Base-by-base conservation (phyloP, 164 flowering plant species). In the Akebia trifoliata region DNA sequence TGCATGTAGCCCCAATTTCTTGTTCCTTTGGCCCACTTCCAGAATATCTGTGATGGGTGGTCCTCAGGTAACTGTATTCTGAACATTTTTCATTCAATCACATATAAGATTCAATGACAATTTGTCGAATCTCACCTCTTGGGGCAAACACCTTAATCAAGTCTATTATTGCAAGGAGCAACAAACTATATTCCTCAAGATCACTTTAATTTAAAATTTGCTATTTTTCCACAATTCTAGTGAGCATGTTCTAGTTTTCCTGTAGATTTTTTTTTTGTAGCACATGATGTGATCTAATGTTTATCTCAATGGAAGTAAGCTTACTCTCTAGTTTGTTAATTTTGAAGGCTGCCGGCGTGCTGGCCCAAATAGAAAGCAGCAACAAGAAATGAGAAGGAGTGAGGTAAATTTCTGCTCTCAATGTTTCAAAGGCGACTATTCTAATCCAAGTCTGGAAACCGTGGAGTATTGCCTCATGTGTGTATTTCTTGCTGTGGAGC, bases 21-120 rank as follows among this genome's bases (percentile, higher is more conserved):
- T 94, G 82, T 94, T 87, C 77, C 74, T 86, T 43, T 94, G 99
- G 99, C 97, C 99, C 20, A 86, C 84, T 68, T 90, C 99, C 25
- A 79, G 85, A 74, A 94, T 94, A 58, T 86, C 91, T 52, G 91
- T 90, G 56, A 94, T 94, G 99, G 99, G 97, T 57, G 97, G 99
- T 51, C 73, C 77, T 63, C 99, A 94, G 97, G 99, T 87, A 76
- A 22, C 49, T n/a, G n/a, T n/a, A n/a, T 22, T 60, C 42, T 17
- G 50, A 40, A 21, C 28, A 22, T 50, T 30, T 50, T 8, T 12
- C 50, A 37, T 21, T 20, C 8, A n/a, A 3, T 15, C 2, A 18
- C 24, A 38, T n/a, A 15, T 54, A 2, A n/a, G 1, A 15, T 38
- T 17, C 21, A n/a, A 25, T 50, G 24, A 20, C 49, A 45, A 45